Evolutionary conservation across 2,329 filamentous ascomycete species (phyloP), one percentile per base, ranked within the genome.

Genomic region (Cladosporium cucumerinum): DNA sequence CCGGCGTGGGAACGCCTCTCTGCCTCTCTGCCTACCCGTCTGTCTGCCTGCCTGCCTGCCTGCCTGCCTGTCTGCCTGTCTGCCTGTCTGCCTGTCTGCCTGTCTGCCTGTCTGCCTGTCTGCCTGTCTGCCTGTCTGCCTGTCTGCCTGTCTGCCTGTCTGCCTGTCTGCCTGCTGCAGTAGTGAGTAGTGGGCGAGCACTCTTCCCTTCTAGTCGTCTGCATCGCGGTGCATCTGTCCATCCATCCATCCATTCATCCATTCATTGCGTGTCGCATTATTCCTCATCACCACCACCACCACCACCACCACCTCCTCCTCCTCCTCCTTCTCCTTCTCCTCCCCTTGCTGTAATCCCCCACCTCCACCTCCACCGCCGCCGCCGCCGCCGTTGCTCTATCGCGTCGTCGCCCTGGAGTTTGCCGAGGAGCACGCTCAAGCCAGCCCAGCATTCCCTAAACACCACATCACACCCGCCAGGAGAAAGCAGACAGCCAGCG

Each of bases 381-480:
- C 46, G 2, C 16, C 39, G 10, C 32, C 60, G 49, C 49, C 39
- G 55, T 58, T 64, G 51, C 54, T 55, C 30, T 26, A 39, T 23
- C 49, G 26, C 43, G 52, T 55, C 43, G 51, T 52, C 61, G 52
- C 52, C 61, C 55, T 64, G 61, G 55, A 54, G 39, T 26, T 52
- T 57, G 52, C 61, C 61, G 55, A 64, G 51, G 28, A 63, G 52
- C 61, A 63, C 60, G 51, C 30, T 39, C 57, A 59, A 30, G 26
- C 26, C 58, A 43, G 48, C 48, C 60, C 60, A 62, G 60, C 60
- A 62, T 62, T 62, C 60, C 55, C 60, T 48, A 62, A 55, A 62
- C 54, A 57, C 39, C 36, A 43, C 54, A 57, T n/a, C 36, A 43
- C 51, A 49, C 58, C 12, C 51, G 16, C 54, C 61, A 63, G 34